Evolutionary conservation across 2,329 filamentous ascomycete genomes (phyloP).

Genomic region (Colletotrichum sp.): DNA sequence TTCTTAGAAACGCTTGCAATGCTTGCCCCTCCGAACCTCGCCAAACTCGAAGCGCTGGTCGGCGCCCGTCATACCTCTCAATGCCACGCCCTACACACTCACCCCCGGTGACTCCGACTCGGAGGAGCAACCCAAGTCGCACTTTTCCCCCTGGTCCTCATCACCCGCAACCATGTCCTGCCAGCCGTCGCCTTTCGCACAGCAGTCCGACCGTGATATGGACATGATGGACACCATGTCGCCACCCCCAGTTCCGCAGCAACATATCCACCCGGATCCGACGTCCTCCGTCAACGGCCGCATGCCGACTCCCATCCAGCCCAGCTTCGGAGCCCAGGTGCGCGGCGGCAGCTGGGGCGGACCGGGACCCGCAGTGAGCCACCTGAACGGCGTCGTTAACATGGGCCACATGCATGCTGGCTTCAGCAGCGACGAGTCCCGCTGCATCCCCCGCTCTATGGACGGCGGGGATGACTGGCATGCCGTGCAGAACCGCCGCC

Average conservation of each 20-base stretch:
- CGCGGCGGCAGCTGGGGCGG: slow-evolving; percentile 54
- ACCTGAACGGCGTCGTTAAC: slow-evolving; percentile 39
- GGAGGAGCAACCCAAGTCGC: slow-evolving; percentile 38
- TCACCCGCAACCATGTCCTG: slow-evolving; percentile 24
- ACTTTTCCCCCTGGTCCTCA: slow-evolving; percentile 37
- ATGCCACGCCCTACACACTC: slow-evolving; percentile 28
- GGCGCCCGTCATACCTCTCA: slow-evolving; percentile 11
- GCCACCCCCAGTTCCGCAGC: slow-evolving; percentile 33
- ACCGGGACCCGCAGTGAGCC: slow-evolving; percentile 30
- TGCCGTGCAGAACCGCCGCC: slow-evolving; percentile 54
- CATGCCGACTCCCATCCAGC: slow-evolving; percentile 65
- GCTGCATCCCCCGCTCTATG: slow-evolving; percentile 54
- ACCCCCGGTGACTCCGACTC: slow-evolving; percentile 45
- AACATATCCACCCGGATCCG: slow-evolving; percentile 20
- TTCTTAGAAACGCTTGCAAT: slow-evolving; percentile 58
- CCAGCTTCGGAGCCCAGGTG: slow-evolving; percentile 60
- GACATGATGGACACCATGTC: slow-evolving; percentile 46
- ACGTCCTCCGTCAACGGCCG: slow-evolving; percentile 41
- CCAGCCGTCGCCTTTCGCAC: slow-evolving; percentile 24
- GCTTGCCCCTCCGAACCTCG: slow-evolving; percentile 54
- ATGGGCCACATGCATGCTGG: slow-evolving; percentile 44
- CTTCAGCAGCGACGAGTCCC: slow-evolving; percentile 39
- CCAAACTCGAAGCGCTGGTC: slow-evolving; percentile 36
- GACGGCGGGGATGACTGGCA: slow-evolving; percentile 53
- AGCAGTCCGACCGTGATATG: slow-evolving; percentile 44